These are phyloP conservation scores for Lenwebbia sp. DNA, from an alignment of 345 rosid species.

Conservation along the genomic window DNA sequence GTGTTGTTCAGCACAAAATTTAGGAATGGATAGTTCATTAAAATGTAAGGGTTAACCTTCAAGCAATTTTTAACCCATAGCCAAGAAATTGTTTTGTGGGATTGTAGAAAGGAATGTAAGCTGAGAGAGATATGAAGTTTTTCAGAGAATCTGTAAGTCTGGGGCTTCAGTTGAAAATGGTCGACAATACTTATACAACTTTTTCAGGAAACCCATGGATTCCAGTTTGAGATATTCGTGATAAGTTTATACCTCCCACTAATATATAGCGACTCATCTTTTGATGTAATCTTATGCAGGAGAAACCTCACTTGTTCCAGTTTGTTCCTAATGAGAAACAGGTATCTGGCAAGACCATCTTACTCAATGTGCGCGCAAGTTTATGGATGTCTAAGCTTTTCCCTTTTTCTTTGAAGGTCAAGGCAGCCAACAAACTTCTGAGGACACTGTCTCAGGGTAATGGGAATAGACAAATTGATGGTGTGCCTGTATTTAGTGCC, in stretches of 20 bases:
- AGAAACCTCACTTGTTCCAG: constrained; percentile 81
- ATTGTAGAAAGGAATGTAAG: not conserved
- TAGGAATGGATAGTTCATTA: not conserved
- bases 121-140: not conserved
- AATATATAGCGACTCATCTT: not conserved
- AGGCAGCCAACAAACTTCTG: constrained; percentile 84
- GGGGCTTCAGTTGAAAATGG: not conserved
- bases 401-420: constrained; percentile 37
- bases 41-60: not conserved
- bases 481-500: constrained; percentile 92
- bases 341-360: constrained; percentile 20
- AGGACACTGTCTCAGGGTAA: constrained; percentile 43
- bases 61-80: not conserved
- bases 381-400: not conserved
- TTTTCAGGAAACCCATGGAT: not conserved
- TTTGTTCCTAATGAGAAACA: constrained; percentile 95
- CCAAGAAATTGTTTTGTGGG: not conserved
- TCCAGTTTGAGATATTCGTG: not conserved
- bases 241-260: not conserved
- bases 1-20: not conserved
- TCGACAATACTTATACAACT: not conserved
- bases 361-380: not conserved
- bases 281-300: constrained; percentile 31
- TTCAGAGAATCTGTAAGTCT: not conserved
- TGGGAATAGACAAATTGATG: constrained; percentile 53